These are phyloP conservation scores for Cocos nucifera DNA, from an alignment of 176 grass and related monocot species.

Conservation along the genomic window DNA sequence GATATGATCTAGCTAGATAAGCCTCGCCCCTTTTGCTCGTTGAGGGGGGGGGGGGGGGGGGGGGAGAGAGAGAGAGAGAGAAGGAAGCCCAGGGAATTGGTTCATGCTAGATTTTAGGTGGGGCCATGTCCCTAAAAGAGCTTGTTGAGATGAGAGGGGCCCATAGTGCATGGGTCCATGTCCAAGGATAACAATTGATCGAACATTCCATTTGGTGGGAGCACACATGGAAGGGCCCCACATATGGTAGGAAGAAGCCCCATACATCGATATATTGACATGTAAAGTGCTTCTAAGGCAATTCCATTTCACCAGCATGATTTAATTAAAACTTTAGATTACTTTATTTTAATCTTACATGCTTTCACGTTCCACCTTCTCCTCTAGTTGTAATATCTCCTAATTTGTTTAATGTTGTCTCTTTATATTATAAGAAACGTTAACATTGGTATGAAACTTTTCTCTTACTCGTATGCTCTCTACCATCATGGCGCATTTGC, in stretches of 20 bases:
- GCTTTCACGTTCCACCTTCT: neutral
- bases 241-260: neutral
- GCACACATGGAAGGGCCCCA: neutral
- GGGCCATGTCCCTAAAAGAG: neutral
- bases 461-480: no score
- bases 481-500: no score
- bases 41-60: no score
- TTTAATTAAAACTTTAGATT: neutral
- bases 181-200: neutral
- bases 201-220: neutral
- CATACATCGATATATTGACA: neutral
- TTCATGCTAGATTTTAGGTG: neutral
- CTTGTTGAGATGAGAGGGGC: neutral
- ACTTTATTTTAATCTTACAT: neutral
- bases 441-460: no score
- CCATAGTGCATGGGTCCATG: neutral
- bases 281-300: no score
- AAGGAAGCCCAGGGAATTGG: neutral
- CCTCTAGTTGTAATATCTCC: neutral
- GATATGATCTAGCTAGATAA: constrained; percentile 2
- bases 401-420: no score
- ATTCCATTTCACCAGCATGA: neutral
- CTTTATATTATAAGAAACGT: no score
- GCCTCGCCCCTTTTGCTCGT: neutral
- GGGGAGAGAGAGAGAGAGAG: neutral